Base-by-base conservation (phyloP, 2,329 filamentous ascomycete genomes). In the Hymenoscyphus albidus region DNA sequence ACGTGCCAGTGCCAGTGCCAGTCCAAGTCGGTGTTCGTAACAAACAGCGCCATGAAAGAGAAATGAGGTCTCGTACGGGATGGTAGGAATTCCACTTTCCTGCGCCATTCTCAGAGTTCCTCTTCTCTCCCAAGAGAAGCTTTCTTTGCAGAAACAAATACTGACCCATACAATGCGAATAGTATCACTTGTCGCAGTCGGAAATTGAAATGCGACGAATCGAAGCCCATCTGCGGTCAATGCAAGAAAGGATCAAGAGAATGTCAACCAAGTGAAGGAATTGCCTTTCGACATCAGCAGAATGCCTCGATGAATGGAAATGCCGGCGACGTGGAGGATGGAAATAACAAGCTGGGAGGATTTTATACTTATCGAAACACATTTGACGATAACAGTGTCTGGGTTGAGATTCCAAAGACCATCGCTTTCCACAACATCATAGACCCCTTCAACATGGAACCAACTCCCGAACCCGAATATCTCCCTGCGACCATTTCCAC, bases 311-410 rank as follows among this genome's bases (percentile, higher is more conserved):
- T 88, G 85, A 88, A 88, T 65, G 81, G 82, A 5, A 57, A 22
- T 59, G 72, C 74, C 44, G 76, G 77, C 14, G 78, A 79, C 56
- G 66, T 40, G 38, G 76, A 76, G 4, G 78, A 80, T 13, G 69
- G 72, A 12, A 73, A 74, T 64, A 75, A 72, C 14, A 75, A 76
- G 55, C 76, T 88, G 66, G 84, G 84, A 66, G 82, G 83, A 18
- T 88, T 88, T 74, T 88, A 88, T 73, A 84, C 84, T 31, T 88
- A 88, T 75, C 87, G 86, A 72, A 86, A 88, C 75, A 87, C 85
- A 1, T 88, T 88, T 70, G 79, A 82, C 64, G 80, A 85, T 65
- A 78, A 84, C 65, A 85, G 81, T 64, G 78, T 84, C n/a, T 88
- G 86, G 86, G 77, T 88, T 40, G 82, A 86, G 65, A 82, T 88